A percentile compares a stretch with the other conserved stretches of the same genome.
These are phyloP conservation scores for Brassica rapa DNA, from an alignment of 345 rosid genomes.

Conservation along the genomic window DNA sequence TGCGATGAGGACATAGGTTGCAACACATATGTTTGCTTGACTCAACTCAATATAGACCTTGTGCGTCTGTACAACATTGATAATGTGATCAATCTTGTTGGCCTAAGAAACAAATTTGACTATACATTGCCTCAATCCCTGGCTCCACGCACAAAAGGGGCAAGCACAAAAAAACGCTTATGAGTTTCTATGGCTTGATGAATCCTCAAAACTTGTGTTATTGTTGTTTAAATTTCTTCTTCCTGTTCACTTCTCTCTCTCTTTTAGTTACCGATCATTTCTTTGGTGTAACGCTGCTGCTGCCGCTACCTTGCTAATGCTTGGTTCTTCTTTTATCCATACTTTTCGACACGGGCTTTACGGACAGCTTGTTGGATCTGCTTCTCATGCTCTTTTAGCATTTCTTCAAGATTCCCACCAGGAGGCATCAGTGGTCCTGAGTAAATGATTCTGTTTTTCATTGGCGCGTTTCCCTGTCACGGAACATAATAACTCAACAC, in stretches of 20 bases:
- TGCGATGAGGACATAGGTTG: not conserved
- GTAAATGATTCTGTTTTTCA: conserved; percentile 76
- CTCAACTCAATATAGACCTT: conserved; percentile 22
- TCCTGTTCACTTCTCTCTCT: conserved; percentile 1
- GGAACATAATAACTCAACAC: not conserved
- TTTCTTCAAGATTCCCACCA: conserved; percentile 84
- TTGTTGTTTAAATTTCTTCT: not conserved
- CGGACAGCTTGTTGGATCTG: conserved; percentile 93
- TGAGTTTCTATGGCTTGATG: conserved; percentile 15
- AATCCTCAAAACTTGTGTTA: conserved; percentile 19
- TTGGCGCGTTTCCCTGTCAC: conserved; percentile 57
- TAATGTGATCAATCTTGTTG: conserved; percentile 32
- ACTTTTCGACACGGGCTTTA: conserved; percentile 67
- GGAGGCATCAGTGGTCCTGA: conserved; percentile 95
- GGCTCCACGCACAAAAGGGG: conserved; percentile 26
- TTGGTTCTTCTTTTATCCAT: conserved; percentile 9
- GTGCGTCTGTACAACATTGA: conserved; percentile 23
- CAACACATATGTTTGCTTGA: conserved; percentile 17
- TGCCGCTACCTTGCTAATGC: not conserved
- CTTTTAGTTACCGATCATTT: conserved; percentile 31
- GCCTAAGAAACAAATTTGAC: conserved; percentile 14
- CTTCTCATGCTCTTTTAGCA: conserved; percentile 85
- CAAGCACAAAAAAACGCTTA: conserved; percentile 21
- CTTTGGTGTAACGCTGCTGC: conserved; percentile 29
- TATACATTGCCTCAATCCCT: conserved; percentile 32